These are phyloP conservation scores for Blastobotrys serpentis DNA, from an alignment of 1,139 yeast species.

Conservation along the genomic window DNA sequence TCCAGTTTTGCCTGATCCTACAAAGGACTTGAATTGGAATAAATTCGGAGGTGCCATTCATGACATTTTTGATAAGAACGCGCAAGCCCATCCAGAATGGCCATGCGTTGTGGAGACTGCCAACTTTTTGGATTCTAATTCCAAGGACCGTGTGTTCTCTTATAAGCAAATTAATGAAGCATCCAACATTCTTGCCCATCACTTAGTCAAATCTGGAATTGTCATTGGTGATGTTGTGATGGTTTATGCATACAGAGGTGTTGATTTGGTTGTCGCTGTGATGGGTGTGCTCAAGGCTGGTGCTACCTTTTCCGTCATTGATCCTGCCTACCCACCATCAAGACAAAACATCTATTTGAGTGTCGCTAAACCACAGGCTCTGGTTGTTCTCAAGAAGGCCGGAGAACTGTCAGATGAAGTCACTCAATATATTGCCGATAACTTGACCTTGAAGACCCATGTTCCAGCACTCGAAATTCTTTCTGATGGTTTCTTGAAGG, in stretches of 20 bases:
- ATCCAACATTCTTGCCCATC: slow-evolving; percentile 91
- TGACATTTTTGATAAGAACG: slow-evolving; percentile 86
- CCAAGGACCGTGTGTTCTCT: slow-evolving; percentile 68
- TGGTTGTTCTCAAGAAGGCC: slow-evolving; percentile 87
- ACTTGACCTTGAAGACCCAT: slow-evolving; percentile 67
- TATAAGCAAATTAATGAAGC: slow-evolving; percentile 88
- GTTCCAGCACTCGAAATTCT: slow-evolving; percentile 75
- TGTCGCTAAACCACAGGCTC: slow-evolving; percentile 90
- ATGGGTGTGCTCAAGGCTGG: slow-evolving; percentile 98
- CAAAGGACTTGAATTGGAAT: slow-evolving; percentile 81
- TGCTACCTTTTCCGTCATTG: slow-evolving; percentile 96
- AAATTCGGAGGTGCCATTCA: slow-evolving; percentile 94
- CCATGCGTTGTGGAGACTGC: slow-evolving; percentile 92
- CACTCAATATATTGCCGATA: slow-evolving; percentile 67
- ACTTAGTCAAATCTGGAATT: slow-evolving; percentile 76
- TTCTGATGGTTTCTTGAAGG: slow-evolving; percentile 72
- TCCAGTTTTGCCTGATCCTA: slow-evolving; percentile 78
- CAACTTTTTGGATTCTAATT: slow-evolving; percentile 51
- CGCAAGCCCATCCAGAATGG: slow-evolving; percentile 77
- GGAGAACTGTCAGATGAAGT: slow-evolving; percentile 78
- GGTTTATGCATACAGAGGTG: slow-evolving; percentile 98
- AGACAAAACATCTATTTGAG: slow-evolving; percentile 89
- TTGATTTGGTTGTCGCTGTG: slow-evolving; percentile 92
- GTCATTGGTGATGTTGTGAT: slow-evolving; percentile 90
- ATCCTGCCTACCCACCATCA: slow-evolving; percentile 98